Evolutionary conservation across 139 green algal genomes (phyloP), one percentile per base, ranked within the genome.

Genomic region (Pleodorina starrii): DNA sequence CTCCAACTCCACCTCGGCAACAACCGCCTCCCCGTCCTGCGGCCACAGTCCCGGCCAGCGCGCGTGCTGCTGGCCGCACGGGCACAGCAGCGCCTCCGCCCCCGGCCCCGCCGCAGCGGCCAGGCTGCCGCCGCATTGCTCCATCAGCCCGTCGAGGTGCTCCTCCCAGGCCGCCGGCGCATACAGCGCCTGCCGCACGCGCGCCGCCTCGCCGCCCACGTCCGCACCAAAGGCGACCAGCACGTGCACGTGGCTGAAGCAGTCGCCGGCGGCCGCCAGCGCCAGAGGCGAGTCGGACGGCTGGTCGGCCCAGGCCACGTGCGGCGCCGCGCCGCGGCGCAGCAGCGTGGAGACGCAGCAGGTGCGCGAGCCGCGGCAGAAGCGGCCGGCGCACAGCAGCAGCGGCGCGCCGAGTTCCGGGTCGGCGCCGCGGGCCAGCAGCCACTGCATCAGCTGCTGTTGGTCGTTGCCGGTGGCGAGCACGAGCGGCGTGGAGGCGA

Each of bases 401-500:
- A 88, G 48, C 21, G 83, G 83, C 25, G 83, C 83, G 11, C 83
- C 83, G 19, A 88, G 83, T 32, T 88, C 83, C 0, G 83, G 83
- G 27, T 88, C 83, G 0, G 83, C 83, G 12, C 83, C 83, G 32
- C 81, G 83, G 21, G 51, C 32, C 46, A 88, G 68, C 44, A 88
- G 83, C 83, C 83, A 88, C 32, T 80, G 44, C 83, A 88, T 80
- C 0, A 88, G 83, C 83, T 81, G 66, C 68, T 79, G 66, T 66
- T 88, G 83, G 83, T 80, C 83, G 83, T 88, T 88, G 46, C 83
- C 83, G 19, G 68, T 42, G 6, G 83, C 83, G 17, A 88, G 83
- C 27, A 88, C 83, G 2, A 88, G 83, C 4, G 83, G 83, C 12
- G 83, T 88, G 83, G 83, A 88, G 44, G 83, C 83, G n/a, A 88